Conservation (phyloP, 2,329 filamentous ascomycete genomes). For the Ophiocordyceps camponoti-floridani region DNA sequence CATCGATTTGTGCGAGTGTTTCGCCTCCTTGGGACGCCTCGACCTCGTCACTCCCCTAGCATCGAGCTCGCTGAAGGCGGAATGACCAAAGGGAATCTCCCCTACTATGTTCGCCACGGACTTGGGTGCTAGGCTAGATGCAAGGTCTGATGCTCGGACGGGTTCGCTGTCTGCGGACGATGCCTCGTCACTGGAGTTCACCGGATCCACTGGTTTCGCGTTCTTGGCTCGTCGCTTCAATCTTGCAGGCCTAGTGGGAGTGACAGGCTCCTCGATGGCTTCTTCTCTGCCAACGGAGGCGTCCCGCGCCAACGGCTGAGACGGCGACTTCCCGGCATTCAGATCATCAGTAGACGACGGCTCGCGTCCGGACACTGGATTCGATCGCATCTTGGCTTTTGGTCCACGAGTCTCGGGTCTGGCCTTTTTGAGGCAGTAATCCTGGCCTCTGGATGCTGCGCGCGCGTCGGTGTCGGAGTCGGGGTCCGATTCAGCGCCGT, state of each 20-base stretch:
- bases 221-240: slow-evolving; percentile 10
- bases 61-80: slow-evolving; percentile 48
- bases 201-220: slow-evolving; percentile 11
- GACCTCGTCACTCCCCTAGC: slow-evolving; percentile 26
- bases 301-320: slow-evolving; percentile 6
- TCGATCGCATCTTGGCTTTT: not conserved
- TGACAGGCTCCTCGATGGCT: slow-evolving; percentile 17
- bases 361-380: slow-evolving; percentile 4
- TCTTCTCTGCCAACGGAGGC: slow-evolving; percentile 3
- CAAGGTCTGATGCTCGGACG: slow-evolving; percentile 12
- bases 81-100: slow-evolving; percentile 46
- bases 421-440: not conserved
- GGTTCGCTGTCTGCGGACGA: slow-evolving; percentile 7
- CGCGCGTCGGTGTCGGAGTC: not conserved
- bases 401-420: not conserved
- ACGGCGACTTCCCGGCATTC: slow-evolving; percentile 9
- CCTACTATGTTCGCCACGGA: slow-evolving; percentile 34
- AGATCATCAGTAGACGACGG: slow-evolving; percentile 9
- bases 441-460: not conserved
- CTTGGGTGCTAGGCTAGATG: slow-evolving; percentile 24
- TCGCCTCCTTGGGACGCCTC: slow-evolving; percentile 27
- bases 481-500: not conserved
- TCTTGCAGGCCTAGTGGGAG: slow-evolving; percentile 18
- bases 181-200: slow-evolving; percentile 11
- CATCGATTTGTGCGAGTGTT: slow-evolving; percentile 37